These are phyloP conservation scores for Annulohypoxylon truncatum DNA, from an alignment of 2,329 filamentous ascomycete species.

Conservation along the genomic window DNA sequence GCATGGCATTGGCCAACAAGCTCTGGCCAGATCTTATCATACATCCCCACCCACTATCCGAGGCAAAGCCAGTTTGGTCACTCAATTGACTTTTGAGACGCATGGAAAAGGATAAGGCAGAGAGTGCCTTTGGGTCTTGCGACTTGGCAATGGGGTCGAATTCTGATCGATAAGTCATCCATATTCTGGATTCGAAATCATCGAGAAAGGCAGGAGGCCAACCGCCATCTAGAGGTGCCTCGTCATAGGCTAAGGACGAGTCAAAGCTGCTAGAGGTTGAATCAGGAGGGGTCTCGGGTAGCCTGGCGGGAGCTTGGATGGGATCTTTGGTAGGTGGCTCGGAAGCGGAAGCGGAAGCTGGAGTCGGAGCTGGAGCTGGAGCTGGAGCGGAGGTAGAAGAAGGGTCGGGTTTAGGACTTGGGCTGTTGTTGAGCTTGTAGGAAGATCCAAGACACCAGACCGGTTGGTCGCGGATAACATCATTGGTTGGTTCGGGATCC, in stretches of 20 bases:
- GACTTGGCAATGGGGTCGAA: constrained; percentile 87
- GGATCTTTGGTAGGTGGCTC: constrained; percentile 33
- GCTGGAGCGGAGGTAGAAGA: constrained; percentile 30
- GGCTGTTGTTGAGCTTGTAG: constrained; percentile 59
- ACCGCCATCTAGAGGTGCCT: constrained; percentile 61
- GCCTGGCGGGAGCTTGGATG: constrained; percentile 43
- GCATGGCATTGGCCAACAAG: constrained; percentile 86
- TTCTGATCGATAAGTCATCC: constrained; percentile 95
- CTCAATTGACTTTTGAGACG: constrained; percentile 83
- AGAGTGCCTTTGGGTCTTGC: constrained; percentile 75
- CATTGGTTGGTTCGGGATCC: constrained; percentile 89
- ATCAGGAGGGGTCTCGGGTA: constrained; percentile 60
- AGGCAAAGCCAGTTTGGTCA: constrained; percentile 85
- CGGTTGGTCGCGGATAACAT: constrained; percentile 72
- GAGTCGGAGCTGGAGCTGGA: not conserved
- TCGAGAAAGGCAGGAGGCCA: constrained; percentile 90
- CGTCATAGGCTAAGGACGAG: constrained; percentile 63
- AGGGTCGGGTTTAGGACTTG: constrained; percentile 36
- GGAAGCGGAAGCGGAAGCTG: constrained; percentile 20
- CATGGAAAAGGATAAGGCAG: constrained; percentile 83
- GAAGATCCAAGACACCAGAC: constrained; percentile 83
- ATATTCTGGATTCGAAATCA: constrained; percentile 92
- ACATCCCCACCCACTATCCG: constrained; percentile 96
- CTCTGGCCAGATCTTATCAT: constrained; percentile 99
- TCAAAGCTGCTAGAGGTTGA: constrained; percentile 64